Base-by-base conservation (phyloP, 371 early-diverging fungal species). In the Nosema muscidifuracis region DNA sequence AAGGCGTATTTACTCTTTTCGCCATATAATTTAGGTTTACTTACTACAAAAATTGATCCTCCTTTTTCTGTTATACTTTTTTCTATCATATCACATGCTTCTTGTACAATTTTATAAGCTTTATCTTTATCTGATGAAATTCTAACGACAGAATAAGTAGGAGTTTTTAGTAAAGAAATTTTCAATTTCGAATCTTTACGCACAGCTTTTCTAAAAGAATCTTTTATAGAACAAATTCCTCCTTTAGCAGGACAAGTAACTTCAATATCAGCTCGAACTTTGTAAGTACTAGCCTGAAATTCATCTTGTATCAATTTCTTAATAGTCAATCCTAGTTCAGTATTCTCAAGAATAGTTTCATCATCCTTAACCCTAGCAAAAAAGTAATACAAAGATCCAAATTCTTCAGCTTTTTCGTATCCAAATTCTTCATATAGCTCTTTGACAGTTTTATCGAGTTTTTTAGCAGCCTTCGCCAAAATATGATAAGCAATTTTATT, bases 381-480 rank as follows among this genome's bases (percentile, higher is more conserved):
- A 36, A 67, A 76, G 20, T 58, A 36, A 38, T 79, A 74, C 40
- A 77, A 91, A 92, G 83, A 94, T 91, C 96, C 95, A 83, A 90
- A 95, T 85, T 94, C 91, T 82, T 86, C 87, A 82, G 94, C 94
- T 70, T 95, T 86, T n/a, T 92, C 94, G 94, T 96, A 98, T 30
- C 92, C 93, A 80, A 93, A 87, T 67, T 86, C 78, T 69, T 88
- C 86, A 83, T 97, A 95, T 22, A 96, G 85, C 2, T 88, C 88
- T 83, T 92, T 88, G 47, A 95, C 83, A 43, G 86, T 86, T 15
- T 50, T 58, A 75, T 88, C 86, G 58, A 88, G 84, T 86, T 89
- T 92, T 80, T 93, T 90, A 57, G 96, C 92, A 56, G 93, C 91
- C 77, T 92, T 91, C 66, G 90, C 86, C 87, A 87, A 85, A 74